A percentile compares a stretch with the other conserved stretches of the same genome.
Evolutionary conservation across 805 yeast genomes (phyloP).

Genomic region (Lachancea fermentati): DNA sequence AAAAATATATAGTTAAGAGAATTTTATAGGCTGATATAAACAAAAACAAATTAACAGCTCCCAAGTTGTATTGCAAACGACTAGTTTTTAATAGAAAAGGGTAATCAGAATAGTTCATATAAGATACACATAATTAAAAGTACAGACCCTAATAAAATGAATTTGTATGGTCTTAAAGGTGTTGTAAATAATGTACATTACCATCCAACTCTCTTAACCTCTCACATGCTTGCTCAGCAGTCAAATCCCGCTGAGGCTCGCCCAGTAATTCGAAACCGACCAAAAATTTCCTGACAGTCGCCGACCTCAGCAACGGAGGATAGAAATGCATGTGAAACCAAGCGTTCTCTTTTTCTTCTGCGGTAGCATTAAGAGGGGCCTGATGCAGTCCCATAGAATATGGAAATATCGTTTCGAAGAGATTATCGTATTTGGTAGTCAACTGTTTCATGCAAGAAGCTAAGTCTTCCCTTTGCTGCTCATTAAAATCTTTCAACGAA

Average conservation of each 20-base stretch:
- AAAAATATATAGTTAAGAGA: no score
- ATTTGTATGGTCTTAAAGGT: constrained; percentile 34
- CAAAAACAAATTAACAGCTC: no score
- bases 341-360: constrained; percentile 40
- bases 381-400: constrained; percentile 82
- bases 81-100: no score
- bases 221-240: constrained; percentile 29
- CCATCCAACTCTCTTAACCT: constrained; percentile 42
- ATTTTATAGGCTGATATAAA: no score
- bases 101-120: no score
- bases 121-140: no score
- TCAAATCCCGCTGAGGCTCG: constrained; percentile 50
- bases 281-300: constrained; percentile 68
- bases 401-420: constrained; percentile 65
- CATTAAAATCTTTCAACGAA: constrained; percentile 43
- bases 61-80: no score
- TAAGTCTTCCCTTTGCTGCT: constrained; percentile 45
- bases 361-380: constrained; percentile 49
- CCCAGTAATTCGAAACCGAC: constrained; percentile 69
- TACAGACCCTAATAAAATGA: no score
- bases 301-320: constrained; percentile 70
- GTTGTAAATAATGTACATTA: constrained; percentile 37
- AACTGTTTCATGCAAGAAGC: constrained; percentile 48
- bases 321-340: constrained; percentile 74
- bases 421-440: constrained; percentile 64